Conservation (phyloP, 805 yeast genomes). For the Maudiozyma pseudohumilis region DNA sequence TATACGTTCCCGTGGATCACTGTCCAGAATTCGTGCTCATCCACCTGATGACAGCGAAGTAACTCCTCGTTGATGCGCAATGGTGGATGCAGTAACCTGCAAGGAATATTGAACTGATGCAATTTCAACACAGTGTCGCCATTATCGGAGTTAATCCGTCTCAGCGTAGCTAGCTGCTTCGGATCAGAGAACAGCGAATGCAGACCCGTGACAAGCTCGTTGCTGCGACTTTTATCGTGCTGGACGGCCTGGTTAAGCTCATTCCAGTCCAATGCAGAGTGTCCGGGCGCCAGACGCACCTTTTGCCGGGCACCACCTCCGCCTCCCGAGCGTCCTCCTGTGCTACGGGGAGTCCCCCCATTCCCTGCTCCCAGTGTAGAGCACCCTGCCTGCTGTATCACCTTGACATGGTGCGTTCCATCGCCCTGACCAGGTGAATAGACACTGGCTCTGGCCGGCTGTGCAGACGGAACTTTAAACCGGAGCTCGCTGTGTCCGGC, state of each 20-base stretch:
- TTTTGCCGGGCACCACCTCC: constrained; percentile 19
- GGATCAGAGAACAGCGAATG: not conserved
- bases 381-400: constrained; percentile 4
- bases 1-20: constrained; percentile 70
- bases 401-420: not conserved
- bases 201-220: constrained; percentile 9
- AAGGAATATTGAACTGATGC: constrained; percentile 2
- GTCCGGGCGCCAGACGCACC: constrained; percentile 30
- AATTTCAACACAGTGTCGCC: constrained; percentile 3
- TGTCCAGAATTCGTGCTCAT: constrained; percentile 75
- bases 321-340: not conserved
- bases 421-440: too few species aligned
- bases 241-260: constrained; percentile 12
- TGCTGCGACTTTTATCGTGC: constrained; percentile 6
- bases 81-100: constrained; percentile 30
- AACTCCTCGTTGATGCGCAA: constrained; percentile 47
- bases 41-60: constrained; percentile 44
- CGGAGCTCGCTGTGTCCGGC: too few species aligned
- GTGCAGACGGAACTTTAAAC: too few species aligned
- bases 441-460: too few species aligned
- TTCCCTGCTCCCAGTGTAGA: not conserved
- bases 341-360: not conserved
- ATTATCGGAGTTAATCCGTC: constrained; percentile 9
- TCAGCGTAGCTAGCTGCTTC: constrained; percentile 8
- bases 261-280: constrained; percentile 27